Percentiles rank a stretch among this genome's conserved stretches.
phyloP scores from a whole-genome alignment of 2,329 filamentous ascomycete genomes.

The Pseudogymnoascus sp. region DNA sequence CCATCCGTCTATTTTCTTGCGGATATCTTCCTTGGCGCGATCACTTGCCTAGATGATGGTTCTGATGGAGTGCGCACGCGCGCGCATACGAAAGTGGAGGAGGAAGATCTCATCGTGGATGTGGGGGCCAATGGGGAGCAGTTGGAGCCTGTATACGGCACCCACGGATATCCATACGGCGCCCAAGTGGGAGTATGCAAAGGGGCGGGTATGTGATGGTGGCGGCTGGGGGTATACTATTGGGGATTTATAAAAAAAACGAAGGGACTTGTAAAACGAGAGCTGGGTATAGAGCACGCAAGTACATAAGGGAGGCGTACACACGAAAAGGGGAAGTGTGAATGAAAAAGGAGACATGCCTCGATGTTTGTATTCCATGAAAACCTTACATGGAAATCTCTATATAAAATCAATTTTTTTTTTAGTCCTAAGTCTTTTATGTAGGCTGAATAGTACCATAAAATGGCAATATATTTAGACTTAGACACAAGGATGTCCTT shows the following conservation, averaged over 20 bases:
- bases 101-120: neutral
- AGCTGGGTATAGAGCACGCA: neutral
- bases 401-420: neutral
- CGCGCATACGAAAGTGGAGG: neutral
- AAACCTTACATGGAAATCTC: too few relatives aligned
- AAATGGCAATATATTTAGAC: neutral
- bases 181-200: neutral
- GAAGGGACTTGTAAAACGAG: neutral
- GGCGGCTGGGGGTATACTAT: neutral
- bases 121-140: neutral
- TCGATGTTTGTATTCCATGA: neutral
- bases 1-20: neutral
- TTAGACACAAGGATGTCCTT: neutral
- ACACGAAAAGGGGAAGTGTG: neutral
- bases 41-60: neutral
- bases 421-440: neutral
- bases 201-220: neutral
- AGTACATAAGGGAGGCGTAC: neutral
- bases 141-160: neutral
- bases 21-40: neutral
- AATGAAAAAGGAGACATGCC: neutral
- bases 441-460: neutral
- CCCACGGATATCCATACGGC: neutral
- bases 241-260: neutral
- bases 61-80: neutral